These are phyloP conservation scores for Lasiosphaeria miniovina DNA, from an alignment of 495 filamentous ascomycete species.

Conservation along the genomic window DNA sequence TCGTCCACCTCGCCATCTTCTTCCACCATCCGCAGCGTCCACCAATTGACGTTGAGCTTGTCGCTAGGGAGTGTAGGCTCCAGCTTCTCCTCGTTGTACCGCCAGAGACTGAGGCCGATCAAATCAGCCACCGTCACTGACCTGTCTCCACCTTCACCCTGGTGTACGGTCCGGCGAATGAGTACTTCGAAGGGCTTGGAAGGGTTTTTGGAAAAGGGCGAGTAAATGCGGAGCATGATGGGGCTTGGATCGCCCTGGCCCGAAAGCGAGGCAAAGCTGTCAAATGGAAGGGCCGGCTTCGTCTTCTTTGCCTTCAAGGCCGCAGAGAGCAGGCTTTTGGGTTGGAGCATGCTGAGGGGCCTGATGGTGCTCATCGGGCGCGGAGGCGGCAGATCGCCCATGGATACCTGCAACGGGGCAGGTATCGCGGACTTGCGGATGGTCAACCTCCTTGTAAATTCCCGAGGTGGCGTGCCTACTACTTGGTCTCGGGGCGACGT, in stretches of 20 bases:
- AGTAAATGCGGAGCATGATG: slow-evolving; percentile 80
- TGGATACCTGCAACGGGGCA: slow-evolving; percentile 54
- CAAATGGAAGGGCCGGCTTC: slow-evolving; percentile 78
- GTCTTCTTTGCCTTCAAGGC: slow-evolving; percentile 73
- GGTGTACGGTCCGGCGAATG: slow-evolving; percentile 70
- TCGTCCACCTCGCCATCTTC: slow-evolving; percentile 83
- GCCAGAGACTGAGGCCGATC: slow-evolving; percentile 84
- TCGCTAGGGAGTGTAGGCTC: slow-evolving; percentile 65
- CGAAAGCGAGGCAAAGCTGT: slow-evolving; percentile 79
- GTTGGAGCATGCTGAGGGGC: slow-evolving; percentile 79
- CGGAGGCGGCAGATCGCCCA: slow-evolving; percentile 80
- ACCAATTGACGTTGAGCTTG: slow-evolving; percentile 83
- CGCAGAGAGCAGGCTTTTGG: slow-evolving; percentile 66
- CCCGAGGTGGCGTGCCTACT: slow-evolving; percentile 53
- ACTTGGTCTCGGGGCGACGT: slow-evolving; percentile 47
- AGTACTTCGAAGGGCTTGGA: slow-evolving; percentile 73
- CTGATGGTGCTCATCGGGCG: slow-evolving; percentile 79
- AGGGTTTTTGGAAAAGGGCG: slow-evolving; percentile 72
- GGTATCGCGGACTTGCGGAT: slow-evolving; percentile 42
- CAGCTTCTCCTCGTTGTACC: slow-evolving; percentile 77
- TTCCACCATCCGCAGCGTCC: slow-evolving; percentile 93
- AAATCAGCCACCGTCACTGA: slow-evolving; percentile 82
- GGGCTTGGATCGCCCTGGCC: slow-evolving; percentile 82
- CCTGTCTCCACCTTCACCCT: slow-evolving; percentile 58
- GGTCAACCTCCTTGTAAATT: slow-evolving; percentile 49